Evolutionary conservation across 2,329 filamentous ascomycete genomes (phyloP).

Genomic region (Fusarium austroafricanum): DNA sequence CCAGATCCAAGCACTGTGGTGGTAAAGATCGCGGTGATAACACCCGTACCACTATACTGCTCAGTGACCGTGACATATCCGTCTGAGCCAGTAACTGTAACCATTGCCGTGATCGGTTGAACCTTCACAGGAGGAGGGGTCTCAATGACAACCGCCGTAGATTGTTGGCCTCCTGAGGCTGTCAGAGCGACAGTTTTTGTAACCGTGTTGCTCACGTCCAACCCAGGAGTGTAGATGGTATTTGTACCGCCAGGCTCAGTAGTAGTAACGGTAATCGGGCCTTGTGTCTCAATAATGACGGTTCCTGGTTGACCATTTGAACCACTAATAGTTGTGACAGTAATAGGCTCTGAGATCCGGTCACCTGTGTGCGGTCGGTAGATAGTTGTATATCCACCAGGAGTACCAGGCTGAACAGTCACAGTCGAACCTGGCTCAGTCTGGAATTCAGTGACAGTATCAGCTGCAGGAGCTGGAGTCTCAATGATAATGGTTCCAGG

Average conservation of each 20-base stretch:
- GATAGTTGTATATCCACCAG: slow-evolving; percentile 19
- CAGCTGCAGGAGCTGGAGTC: slow-evolving; percentile 13
- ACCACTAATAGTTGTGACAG: slow-evolving; percentile 25
- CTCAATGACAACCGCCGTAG: slow-evolving; percentile 19
- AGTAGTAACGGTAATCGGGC: slow-evolving; percentile 20
- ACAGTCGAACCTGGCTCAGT: slow-evolving; percentile 7
- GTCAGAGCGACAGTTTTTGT: slow-evolving; percentile 23
- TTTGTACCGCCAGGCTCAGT: slow-evolving; percentile 14
- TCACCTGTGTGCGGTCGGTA: slow-evolving; percentile 28
- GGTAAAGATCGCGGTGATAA: slow-evolving; percentile 29
- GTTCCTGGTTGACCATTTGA: slow-evolving; percentile 34
- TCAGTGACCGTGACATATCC: slow-evolving; percentile 18
- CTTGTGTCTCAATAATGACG: slow-evolving; percentile 33
- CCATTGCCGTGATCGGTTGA: slow-evolving; percentile 9
- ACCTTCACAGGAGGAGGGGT: slow-evolving; percentile 25
- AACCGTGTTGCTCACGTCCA: slow-evolving; percentile 15
- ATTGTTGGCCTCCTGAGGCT: slow-evolving; percentile 8
- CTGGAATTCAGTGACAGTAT: slow-evolving; percentile 9
- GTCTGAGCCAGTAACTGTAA: slow-evolving; percentile 10
- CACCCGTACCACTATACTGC: slow-evolving; percentile 13
- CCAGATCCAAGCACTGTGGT: slow-evolving; percentile 22
- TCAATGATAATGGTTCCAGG: slow-evolving; percentile 35
- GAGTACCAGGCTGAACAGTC: slow-evolving; percentile 20
- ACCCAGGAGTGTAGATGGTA: slow-evolving; percentile 30
- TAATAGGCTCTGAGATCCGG: slow-evolving; percentile 26